Evolutionary conservation across 352 stramenopile genomes (phyloP).

Genomic region (Hyaloperonospora arabidopsidis): DNA sequence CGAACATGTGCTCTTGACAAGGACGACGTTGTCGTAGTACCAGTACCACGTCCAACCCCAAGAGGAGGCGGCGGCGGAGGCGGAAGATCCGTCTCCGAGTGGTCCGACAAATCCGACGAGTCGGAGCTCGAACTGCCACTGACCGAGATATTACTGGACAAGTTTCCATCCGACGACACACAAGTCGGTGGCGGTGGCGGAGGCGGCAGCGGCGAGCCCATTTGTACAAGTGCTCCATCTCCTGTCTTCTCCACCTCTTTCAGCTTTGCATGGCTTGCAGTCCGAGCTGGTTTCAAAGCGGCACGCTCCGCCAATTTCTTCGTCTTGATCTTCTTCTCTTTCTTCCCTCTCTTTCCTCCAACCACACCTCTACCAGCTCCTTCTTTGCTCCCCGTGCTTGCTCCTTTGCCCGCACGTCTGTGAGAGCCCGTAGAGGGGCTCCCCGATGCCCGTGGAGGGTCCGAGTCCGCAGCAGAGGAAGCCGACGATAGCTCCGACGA

Average conservation of each 20-base stretch:
- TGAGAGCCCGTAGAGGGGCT: conserved; percentile 18
- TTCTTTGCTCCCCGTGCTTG: conserved; percentile 9
- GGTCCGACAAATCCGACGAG: conserved; percentile 24
- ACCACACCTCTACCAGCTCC: conserved; percentile 25
- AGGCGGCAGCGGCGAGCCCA: conserved; percentile 23
- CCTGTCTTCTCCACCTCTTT: conserved; percentile 11
- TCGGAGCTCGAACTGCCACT: conserved; percentile 52
- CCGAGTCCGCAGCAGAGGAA: conserved; percentile 34
- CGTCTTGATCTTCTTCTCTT: conserved; percentile 20
- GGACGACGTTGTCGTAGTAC: conserved; percentile 11
- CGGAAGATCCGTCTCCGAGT: conserved; percentile 24
- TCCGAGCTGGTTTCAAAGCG: conserved; percentile 16
- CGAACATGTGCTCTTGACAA: conserved; percentile 15
- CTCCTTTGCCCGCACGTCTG: conserved; percentile 2
- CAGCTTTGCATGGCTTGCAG: conserved; percentile 24
- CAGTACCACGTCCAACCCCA: conserved; percentile 5
- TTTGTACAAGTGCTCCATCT: conserved; percentile 7
- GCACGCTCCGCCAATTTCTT: conserved; percentile 16
- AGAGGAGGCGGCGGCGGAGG: conserved; percentile 25
- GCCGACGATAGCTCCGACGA: conserved; percentile 40
- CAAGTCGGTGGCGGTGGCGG: conserved; percentile 32
- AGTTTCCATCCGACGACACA: conserved; percentile 17
- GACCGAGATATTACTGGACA: conserved; percentile 43
- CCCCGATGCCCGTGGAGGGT: conserved; percentile 16
- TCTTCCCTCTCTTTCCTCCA: conserved; percentile 14